These are phyloP conservation scores for Boletus semigastroideus DNA, from an alignment of 1,284 basidiomycete genomes.

Conservation along the genomic window DNA sequence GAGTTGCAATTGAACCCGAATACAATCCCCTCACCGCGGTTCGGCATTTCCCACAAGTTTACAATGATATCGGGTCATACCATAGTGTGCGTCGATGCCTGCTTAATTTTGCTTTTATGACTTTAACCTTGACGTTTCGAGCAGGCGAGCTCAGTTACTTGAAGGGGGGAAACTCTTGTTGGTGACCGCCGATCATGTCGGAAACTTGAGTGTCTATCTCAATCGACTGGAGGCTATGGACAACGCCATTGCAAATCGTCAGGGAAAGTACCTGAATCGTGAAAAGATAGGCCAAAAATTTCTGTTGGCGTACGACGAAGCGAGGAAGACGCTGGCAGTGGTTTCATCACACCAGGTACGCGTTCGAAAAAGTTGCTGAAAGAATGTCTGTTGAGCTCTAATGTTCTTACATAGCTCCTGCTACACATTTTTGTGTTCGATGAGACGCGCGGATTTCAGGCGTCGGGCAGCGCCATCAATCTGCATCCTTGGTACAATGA, in stretches of 20 bases:
- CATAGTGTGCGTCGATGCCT: slow-evolving; percentile 37
- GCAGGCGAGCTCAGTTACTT: slow-evolving; percentile 39
- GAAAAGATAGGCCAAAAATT: slow-evolving; percentile 46
- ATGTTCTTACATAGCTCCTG: slow-evolving; percentile 25
- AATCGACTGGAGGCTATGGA: slow-evolving; percentile 37
- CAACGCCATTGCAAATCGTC: slow-evolving; percentile 25
- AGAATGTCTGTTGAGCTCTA: neutral
- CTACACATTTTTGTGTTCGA: slow-evolving; percentile 49
- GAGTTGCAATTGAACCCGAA: slow-evolving; percentile 38
- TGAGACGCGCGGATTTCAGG: slow-evolving; percentile 36
- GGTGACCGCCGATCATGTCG: slow-evolving; percentile 35
- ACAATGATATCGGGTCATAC: slow-evolving; percentile 32
- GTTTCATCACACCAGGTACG: slow-evolving; percentile 42
- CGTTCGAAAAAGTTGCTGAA: neutral
- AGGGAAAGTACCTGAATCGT: slow-evolving; percentile 38
- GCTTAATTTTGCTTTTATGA: neutral
- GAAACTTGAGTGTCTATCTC: slow-evolving; percentile 39
- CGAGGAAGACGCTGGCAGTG: slow-evolving; percentile 44
- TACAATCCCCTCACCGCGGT: slow-evolving; percentile 39
- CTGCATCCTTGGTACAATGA: slow-evolving; percentile 45
- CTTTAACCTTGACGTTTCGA: neutral
- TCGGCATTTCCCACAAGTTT: slow-evolving; percentile 32
- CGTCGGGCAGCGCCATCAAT: slow-evolving; percentile 40
- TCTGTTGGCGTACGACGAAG: slow-evolving; percentile 50
- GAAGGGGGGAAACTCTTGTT: slow-evolving; percentile 40